Base-by-base conservation (phyloP, 1,139 yeast species). In the Zygoascus sp. region DNA sequence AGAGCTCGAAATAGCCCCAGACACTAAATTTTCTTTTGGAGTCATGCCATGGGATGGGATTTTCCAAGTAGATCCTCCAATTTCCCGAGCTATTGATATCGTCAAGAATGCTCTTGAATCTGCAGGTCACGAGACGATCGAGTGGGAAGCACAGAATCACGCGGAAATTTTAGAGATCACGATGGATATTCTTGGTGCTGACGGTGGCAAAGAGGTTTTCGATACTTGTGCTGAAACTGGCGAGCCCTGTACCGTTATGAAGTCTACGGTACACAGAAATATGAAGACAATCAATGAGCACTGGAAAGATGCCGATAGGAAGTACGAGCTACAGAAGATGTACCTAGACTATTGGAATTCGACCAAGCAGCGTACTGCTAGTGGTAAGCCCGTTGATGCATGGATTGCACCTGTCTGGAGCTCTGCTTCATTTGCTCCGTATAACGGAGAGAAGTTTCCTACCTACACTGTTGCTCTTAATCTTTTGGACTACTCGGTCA, bases 371-470 rank as follows among this genome's bases (percentile, higher is more conserved):
- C 37, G 49, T 13, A 72, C 76, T 2, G 54, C 57, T 28, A 65
- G 70, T 32, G 77, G 76, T 0, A 60, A 65, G 51, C 74, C 74
- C 2, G 70, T 77, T 43, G 81, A 76, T 58, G 77, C 73, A 0
- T 69, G 75, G 50, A 70, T 76, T 36, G 62, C 70, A 52, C 80
- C 80, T 3, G 73, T 73, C 2, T 76, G 78, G 55, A 74, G 69
- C 50, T 68, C 78, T 0, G 74, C 78, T 2, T 69, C 72, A 20
- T 75, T 75, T 21, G 65, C 68, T 34, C 69, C 69, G 13, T 60
- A 57, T 40, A 60, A 58, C 15, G 28, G 7, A 10, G 55, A n/a
- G 50, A 57, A 30, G 43, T 50, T 34, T 48, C 62, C 5, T 11
- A 20, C 40, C 8, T 76, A 73, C 55, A 75, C 80, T 5, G 65